Base-by-base conservation (phyloP, 176 grass and related monocot species). In the Ananas comosus region DNA sequence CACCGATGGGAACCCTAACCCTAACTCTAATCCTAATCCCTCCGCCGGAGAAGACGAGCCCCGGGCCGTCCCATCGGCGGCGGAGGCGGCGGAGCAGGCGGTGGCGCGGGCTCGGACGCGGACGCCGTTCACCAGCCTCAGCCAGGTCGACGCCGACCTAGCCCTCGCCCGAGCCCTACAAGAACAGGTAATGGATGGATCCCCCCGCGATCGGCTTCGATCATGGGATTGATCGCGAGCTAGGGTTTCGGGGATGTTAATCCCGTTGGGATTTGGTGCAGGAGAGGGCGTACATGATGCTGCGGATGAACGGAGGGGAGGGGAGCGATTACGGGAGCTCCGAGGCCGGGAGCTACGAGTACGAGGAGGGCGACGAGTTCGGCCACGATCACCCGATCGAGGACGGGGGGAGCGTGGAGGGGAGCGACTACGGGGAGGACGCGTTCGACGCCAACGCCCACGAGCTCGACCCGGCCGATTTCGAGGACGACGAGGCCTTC, bases 251-350 rank as follows among this genome's bases (percentile, higher is more conserved):
- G 16, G 12, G 57, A 25, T 2, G 18, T 82, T 79, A 64, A 53
- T 78, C 82, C 64, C 53, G 74, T 69, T 69, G 22, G 50, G 12
- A 47, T 61, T 12, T 42, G 9, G 42, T 63, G 66, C 90, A 99
- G 95, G 95, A 99, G 78, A 84, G 95, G 83, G 95, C 95, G 24
- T 99, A 99, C 76, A 90, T 90, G 90, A 86, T 93, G 95, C 85
- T 99, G 6, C 65, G 78, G 4, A 92, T 92, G 82, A 87, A 80
- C 67, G 82, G 75, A 23, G 85, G 78, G 25, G 84, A 87, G 10
- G 95, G 74, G 18, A 91, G 95, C 57, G 90, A 99, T 19, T 93
- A 99, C 67, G 85, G 77, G 70, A 99, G 87, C 81, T 99, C 94
- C 25, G 94, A 99, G 13, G 87, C 53, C 2, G 87, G 82, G n/a